phyloP scores from a whole-genome alignment of 2,329 filamentous ascomycete genomes.

The Pseudogymnoascus pannorum region DNA sequence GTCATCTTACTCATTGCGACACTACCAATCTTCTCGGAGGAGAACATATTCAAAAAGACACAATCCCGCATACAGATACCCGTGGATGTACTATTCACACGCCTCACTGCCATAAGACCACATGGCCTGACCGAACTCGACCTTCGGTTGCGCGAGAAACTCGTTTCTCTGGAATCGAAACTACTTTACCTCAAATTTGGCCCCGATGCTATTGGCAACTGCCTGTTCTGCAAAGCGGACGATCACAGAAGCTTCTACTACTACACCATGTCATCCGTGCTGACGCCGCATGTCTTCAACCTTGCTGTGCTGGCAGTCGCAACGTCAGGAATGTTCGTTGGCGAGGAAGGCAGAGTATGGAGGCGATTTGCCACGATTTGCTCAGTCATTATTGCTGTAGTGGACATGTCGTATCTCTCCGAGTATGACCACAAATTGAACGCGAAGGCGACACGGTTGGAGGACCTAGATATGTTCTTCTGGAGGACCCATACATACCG shows the following conservation, averaged over 20 bases:
- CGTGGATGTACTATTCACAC: slow-evolving; percentile 75
- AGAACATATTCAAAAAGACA: slow-evolving; percentile 75
- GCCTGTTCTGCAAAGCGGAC: slow-evolving; percentile 74
- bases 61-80: slow-evolving; percentile 77
- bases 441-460: slow-evolving; percentile 50
- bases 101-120: slow-evolving; percentile 54
- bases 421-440: slow-evolving; percentile 62
- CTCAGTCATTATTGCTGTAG: slow-evolving; percentile 47
- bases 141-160: slow-evolving; percentile 55
- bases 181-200: slow-evolving; percentile 81
- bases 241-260: slow-evolving; percentile 65
- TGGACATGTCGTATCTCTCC: slow-evolving; percentile 60
- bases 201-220: slow-evolving; percentile 63
- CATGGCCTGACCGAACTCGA: slow-evolving; percentile 49
- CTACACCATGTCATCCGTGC: slow-evolving; percentile 68
- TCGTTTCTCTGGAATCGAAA: slow-evolving; percentile 64
- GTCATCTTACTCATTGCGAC: slow-evolving; percentile 54
- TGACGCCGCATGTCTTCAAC: slow-evolving; percentile 75
- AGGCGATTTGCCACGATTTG: slow-evolving; percentile 61
- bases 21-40: slow-evolving; percentile 59
- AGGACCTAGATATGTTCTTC: slow-evolving; percentile 62
- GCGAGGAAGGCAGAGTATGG: slow-evolving; percentile 59
- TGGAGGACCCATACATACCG: slow-evolving; percentile 62
- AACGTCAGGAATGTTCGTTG: slow-evolving; percentile 62
- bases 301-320: slow-evolving; percentile 62